Evolutionary conservation across 2,329 filamentous ascomycete species (phyloP), one percentile per base, ranked within the genome.

Genomic region (Aspergillus uvarum): DNA sequence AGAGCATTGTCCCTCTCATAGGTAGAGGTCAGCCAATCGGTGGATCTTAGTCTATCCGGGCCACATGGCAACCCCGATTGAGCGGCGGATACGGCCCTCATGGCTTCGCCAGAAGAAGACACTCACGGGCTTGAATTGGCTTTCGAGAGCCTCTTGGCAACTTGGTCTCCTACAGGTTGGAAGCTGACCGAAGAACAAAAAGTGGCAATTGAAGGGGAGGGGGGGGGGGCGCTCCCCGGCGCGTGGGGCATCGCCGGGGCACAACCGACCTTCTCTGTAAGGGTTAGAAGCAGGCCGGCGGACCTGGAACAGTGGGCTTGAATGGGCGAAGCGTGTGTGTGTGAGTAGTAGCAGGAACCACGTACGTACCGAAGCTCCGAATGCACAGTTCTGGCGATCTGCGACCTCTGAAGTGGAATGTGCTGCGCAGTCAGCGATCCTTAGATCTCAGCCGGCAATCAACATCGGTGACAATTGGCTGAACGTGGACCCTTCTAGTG

Each of bases 51-150:
- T 54, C 59, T 42, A 55, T 44, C 58, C 55, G 55, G 56, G 54
- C 65, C 65, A 67, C 65, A 66, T 67, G 65, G 65, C 59, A 53
- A 49, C 32, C 51, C 51, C 32, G 42, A 50, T 52, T 57, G 44
- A 55, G 53, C 29, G 47, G 53, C 53, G 53, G 53, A 47, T 55
- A 48, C 53, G 21, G 16, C 29, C 24, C 47, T 47, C 38, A 44
- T 19, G 38, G 14, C n/a, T n/a, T 44, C 38, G 5, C 14, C 38
- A 35, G 7, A 29, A 8, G 1, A 16, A 44, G 14, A 44, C 14
- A 44, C 1, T 44, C 38, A n/a, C 5, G 38, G 16, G 6, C 38
- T 10, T 44, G n/a, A 44, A 44, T 55, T 48, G 42, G 19, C 26
- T 29, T 50, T 50, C 16, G 48, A 48, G 32, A 55, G 26, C 53